Conservation (phyloP, 441 rosid species). For the Corymbia calophylla region DNA sequence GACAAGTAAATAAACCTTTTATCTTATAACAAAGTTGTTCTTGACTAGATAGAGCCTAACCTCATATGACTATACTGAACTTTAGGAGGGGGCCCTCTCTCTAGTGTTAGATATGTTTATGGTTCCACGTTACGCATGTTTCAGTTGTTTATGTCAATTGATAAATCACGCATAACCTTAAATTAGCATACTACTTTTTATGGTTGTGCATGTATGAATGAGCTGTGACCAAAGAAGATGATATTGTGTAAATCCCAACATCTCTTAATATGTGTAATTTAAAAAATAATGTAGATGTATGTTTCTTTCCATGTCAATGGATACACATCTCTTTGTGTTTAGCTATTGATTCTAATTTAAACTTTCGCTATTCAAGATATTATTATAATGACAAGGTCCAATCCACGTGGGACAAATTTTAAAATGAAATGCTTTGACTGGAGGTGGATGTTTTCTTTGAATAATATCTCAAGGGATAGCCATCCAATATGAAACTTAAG, state of each 20-base stretch:
- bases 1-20: background rate
- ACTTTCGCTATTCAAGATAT: background rate
- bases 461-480: background rate
- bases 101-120: background rate
- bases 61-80: background rate
- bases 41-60: background rate
- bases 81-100: background rate
- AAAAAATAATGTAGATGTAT: background rate
- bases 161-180: background rate
- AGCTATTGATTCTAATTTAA: background rate
- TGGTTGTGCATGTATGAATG: background rate
- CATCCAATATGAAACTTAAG: background rate
- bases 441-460: background rate
- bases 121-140: background rate
- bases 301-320: background rate
- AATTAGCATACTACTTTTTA: background rate
- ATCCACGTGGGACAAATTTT: background rate
- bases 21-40: background rate
- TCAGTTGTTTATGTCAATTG: background rate
- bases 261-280: background rate
- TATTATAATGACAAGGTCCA: background rate
- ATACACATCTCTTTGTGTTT: rapidly evolving
- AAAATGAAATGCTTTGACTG: background rate
- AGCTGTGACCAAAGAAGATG: no score
- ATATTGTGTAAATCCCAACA: background rate